Evolutionary conservation across 2,329 filamentous ascomycete species (phyloP), one percentile per base, ranked within the genome.

Genomic region (Alternaria infectoria): DNA sequence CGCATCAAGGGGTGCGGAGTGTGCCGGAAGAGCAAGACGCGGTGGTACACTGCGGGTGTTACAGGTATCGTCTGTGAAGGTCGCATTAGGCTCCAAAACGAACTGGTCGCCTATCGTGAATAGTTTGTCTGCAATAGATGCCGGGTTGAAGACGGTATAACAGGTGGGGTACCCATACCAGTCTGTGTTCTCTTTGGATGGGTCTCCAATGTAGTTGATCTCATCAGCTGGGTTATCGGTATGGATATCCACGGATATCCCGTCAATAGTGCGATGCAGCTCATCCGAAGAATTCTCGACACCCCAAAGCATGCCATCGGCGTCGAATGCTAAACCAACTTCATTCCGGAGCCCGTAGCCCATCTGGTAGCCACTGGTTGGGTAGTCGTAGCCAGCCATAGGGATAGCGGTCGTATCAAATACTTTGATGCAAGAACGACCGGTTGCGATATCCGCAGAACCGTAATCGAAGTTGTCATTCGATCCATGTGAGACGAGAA

Each of bases 161-260:
- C 90, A 93, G 46, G 84, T 80, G 2, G 91, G 90, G 73, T 92
- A 93, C 9, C 90, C 90, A 72, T 89, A 90, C 79, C 91, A 91
- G 4, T 77, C 66, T 21, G 76, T 83, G 72, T 85, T 79, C 26
- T 78, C 68, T 43, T 60, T 67, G 0, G 68, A 50, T 0, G 83
- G 83, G 30, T 84, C 82, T 3, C 90, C 90, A 57, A 90, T 86
- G 75, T 86, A 91, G 77, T 92, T 92, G 73, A 93, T 81, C 77
- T 92, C 89, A 72, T 93, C 90, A n/a, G 84, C 90, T 0, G 90
- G 90, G 72, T 92, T 92, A 67, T 90, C 83, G 49, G 84, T 75
- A 70, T 90, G 88, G 45, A 91, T 84, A 64, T 91, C 88, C 10
- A 82, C 71, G 7, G 84, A 84, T 54, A 83, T 74, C 43, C 61